phyloP scores from a whole-genome alignment of 495 filamentous ascomycete species.

The Pseudoneurospora amorphoporcata region DNA sequence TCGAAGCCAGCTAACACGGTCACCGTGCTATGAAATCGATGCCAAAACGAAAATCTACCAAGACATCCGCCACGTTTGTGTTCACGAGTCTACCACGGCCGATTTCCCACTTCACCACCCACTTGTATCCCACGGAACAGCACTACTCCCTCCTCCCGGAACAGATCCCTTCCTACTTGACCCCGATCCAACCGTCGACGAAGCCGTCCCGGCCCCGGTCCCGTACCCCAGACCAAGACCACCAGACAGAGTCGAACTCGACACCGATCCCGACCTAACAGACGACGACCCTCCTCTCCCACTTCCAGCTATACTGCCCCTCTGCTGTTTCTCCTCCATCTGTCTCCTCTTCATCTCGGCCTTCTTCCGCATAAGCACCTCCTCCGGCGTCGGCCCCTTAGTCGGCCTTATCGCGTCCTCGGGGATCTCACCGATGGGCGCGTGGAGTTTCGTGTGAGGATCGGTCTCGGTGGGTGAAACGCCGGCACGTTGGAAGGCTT shows the following conservation, averaged over 20 bases:
- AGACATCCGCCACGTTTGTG: neutral
- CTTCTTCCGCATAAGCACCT: conserved; percentile 18
- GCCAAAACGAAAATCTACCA: neutral
- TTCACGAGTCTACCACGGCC: neutral
- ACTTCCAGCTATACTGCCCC: neutral
- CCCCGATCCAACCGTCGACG: conserved; percentile 1
- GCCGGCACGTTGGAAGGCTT: conserved; percentile 24
- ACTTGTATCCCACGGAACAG: neutral
- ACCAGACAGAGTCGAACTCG: neutral
- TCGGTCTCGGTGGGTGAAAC: conserved; percentile 19
- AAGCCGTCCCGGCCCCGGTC: neutral
- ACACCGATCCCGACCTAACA: neutral
- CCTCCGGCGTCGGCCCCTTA: conserved; percentile 22
- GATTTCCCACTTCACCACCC: neutral
- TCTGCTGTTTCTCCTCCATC: neutral
- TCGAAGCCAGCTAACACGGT: neutral
- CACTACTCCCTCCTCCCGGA: neutral
- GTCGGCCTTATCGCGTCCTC: conserved; percentile 22
- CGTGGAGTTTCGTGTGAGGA: conserved; percentile 22
- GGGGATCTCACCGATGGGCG: conserved; percentile 28
- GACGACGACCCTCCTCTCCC: neutral
- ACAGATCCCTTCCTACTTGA: conserved; percentile 3
- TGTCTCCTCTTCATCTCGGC: conserved; percentile 10
- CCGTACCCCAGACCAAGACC: neutral
- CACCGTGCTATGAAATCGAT: neutral